Conservation (phyloP, 1,139 yeast genomes). For the Yamadazyma diospyri region DNA sequence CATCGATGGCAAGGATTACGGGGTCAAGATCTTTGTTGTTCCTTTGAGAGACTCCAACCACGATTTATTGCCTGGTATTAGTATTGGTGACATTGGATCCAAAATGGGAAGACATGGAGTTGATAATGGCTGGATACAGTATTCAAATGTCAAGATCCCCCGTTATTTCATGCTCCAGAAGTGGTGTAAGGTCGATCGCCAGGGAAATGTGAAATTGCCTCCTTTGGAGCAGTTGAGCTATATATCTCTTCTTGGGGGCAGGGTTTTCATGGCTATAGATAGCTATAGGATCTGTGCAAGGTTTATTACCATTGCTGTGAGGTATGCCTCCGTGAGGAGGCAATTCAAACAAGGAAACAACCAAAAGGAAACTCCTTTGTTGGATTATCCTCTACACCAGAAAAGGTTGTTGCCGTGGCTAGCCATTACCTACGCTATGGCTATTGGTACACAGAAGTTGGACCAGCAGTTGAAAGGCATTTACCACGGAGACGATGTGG, state of each 20-base stretch:
- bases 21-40: constrained; percentile 47
- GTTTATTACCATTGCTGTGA: constrained; percentile 40
- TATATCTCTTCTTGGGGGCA: constrained; percentile 44
- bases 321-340: constrained; percentile 46
- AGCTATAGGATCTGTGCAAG: constrained; percentile 42
- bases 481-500: constrained; percentile 33
- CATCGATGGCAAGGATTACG: constrained; percentile 44
- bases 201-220: constrained; percentile 41
- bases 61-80: constrained; percentile 41
- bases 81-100: constrained; percentile 47
- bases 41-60: constrained; percentile 46
- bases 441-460: constrained; percentile 39
- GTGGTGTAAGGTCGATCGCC: constrained; percentile 40
- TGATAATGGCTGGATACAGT: constrained; percentile 51
- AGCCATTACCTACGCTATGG: constrained; percentile 41
- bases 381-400: constrained; percentile 49
- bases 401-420: constrained; percentile 43
- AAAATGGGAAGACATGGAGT: constrained; percentile 51
- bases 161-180: constrained; percentile 47
- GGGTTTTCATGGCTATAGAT: constrained; percentile 45
- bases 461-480: constrained; percentile 28
- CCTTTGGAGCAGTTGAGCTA: constrained; percentile 47
- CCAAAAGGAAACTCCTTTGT: constrained; percentile 34
- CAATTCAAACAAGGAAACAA: constrained; percentile 34
- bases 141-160: constrained; percentile 43